A percentile compares a stretch with the other conserved stretches of the same genome.
These are phyloP conservation scores for Pichia scutulata DNA, from an alignment of 805 yeast species.

Conservation along the genomic window DNA sequence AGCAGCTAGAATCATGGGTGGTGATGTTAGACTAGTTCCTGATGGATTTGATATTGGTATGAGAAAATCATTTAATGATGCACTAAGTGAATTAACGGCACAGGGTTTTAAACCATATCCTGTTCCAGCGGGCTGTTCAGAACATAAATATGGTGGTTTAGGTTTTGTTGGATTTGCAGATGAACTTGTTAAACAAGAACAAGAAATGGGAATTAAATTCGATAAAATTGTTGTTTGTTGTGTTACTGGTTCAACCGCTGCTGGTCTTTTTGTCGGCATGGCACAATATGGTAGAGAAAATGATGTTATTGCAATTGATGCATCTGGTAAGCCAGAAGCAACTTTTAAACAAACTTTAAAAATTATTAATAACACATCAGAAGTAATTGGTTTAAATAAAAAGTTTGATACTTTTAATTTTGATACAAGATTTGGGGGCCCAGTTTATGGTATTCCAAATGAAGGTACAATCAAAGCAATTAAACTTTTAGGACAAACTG, in stretches of 20 bases:
- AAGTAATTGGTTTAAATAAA: conserved; percentile 25
- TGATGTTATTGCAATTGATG: conserved; percentile 31
- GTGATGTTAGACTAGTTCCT: conserved; percentile 29
- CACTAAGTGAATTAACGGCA: conserved; percentile 21
- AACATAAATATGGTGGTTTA: conserved; percentile 30
- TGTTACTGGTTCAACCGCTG: conserved; percentile 30
- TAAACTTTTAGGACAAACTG: conserved; percentile 28
- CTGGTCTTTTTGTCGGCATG: conserved; percentile 30
- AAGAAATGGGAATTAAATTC: conserved; percentile 27
- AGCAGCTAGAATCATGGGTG: conserved; percentile 31
- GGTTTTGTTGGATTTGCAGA: conserved; percentile 32
- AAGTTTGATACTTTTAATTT: conserved; percentile 23
- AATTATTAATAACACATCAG: conserved; percentile 28
- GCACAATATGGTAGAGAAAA: conserved; percentile 29
- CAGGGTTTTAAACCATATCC: conserved; percentile 30
- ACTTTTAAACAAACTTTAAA: conserved; percentile 29
- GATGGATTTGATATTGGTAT: conserved; percentile 31
- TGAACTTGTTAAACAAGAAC: conserved; percentile 29
- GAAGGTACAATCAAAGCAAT: conserved; percentile 32
- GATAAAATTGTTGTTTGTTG: conserved; percentile 31
- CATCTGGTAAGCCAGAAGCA: conserved; percentile 29
- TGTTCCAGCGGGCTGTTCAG: conserved; percentile 33
- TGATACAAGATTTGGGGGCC: conserved; percentile 29
- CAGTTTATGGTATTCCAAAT: conserved; percentile 30
- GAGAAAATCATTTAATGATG: conserved; percentile 29